phyloP scores from a whole-genome alignment of 164 flowering plant species.

The Pachysandra terminalis region DNA sequence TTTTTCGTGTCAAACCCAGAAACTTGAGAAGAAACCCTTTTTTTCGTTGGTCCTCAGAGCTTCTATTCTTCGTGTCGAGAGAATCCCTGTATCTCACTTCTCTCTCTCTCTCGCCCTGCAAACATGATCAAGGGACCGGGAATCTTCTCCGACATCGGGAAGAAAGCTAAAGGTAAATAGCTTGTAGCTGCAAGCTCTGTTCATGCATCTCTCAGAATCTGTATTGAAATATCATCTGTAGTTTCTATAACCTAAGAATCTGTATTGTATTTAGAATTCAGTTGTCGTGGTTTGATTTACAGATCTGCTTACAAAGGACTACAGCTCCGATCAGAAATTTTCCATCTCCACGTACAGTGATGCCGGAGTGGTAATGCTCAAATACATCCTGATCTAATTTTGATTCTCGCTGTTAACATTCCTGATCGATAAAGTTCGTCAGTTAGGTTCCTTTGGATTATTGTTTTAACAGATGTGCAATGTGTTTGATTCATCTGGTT shows the following conservation, averaged over 20 bases:
- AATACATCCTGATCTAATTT: not conserved
- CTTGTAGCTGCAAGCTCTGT: not conserved
- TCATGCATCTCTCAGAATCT: no score
- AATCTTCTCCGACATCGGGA: constrained; percentile 34
- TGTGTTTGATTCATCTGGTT: not conserved
- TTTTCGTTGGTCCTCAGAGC: no score
- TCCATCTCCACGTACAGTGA: constrained; percentile 48
- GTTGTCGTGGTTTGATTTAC: constrained; percentile 1
- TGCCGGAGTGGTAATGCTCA: constrained; percentile 49
- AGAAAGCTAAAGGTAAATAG: constrained; percentile 26
- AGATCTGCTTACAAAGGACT: constrained; percentile 67
- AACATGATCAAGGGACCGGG: constrained; percentile 35
- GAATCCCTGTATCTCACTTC: not conserved
- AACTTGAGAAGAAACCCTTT: no score
- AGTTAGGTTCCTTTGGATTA: not conserved
- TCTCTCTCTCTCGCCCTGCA: not conserved
- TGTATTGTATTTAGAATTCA: not conserved
- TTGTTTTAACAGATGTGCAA: not conserved
- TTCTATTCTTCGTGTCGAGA: no score
- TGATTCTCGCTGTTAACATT: not conserved
- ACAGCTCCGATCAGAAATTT: constrained; percentile 59
- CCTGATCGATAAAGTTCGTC: not conserved
- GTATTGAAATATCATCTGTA: no score
- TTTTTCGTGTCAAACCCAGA: no score
- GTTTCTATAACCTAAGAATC: no score